phyloP scores from a whole-genome alignment of 2,329 filamentous ascomycete genomes.

The Dothiorella sarmentorum region DNA sequence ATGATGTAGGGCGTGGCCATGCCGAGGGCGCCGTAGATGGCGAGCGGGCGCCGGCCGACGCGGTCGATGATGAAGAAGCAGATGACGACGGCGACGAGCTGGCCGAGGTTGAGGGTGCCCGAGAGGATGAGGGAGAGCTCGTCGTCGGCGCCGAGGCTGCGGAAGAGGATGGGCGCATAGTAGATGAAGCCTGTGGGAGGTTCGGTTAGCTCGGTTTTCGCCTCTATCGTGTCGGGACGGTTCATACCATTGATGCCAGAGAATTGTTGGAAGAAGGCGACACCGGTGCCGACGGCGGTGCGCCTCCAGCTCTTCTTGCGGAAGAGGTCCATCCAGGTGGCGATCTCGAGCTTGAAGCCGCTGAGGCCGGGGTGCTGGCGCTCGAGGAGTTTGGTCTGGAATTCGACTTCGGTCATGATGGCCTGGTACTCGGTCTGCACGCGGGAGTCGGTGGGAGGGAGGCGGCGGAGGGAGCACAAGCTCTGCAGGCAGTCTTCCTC shows the following conservation, averaged over 20 bases:
- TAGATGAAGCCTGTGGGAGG: constrained; percentile 52
- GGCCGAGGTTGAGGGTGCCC: constrained; percentile 40
- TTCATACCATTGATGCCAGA: constrained; percentile 23
- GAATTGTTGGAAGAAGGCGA: constrained; percentile 46
- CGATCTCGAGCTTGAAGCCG: constrained; percentile 15
- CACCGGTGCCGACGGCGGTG: constrained; percentile 38
- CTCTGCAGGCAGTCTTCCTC: constrained; percentile 30
- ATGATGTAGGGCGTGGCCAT: constrained; percentile 42
- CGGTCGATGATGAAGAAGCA: constrained; percentile 22
- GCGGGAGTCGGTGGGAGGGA: constrained; percentile 19
- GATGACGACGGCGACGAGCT: constrained; percentile 23
- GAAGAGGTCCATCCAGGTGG: constrained; percentile 42
- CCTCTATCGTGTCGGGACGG: background rate
- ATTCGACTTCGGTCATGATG: constrained; percentile 23
- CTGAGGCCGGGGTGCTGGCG: constrained; percentile 5
- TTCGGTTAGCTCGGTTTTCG: too few relatives aligned
- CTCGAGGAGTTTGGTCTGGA: constrained; percentile 18
- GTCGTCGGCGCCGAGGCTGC: constrained; percentile 35
- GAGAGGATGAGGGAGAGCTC: constrained; percentile 28
- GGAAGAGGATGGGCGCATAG: constrained; percentile 46
- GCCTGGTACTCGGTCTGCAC: constrained; percentile 23
- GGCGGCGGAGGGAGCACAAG: constrained; percentile 29
- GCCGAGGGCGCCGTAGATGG: constrained; percentile 20
- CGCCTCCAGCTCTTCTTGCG: constrained; percentile 42
- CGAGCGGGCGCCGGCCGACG: constrained; percentile 24